These are phyloP conservation scores for Neurospora crassa DNA, from an alignment of 2,329 filamentous ascomycete species.

Conservation along the genomic window DNA sequence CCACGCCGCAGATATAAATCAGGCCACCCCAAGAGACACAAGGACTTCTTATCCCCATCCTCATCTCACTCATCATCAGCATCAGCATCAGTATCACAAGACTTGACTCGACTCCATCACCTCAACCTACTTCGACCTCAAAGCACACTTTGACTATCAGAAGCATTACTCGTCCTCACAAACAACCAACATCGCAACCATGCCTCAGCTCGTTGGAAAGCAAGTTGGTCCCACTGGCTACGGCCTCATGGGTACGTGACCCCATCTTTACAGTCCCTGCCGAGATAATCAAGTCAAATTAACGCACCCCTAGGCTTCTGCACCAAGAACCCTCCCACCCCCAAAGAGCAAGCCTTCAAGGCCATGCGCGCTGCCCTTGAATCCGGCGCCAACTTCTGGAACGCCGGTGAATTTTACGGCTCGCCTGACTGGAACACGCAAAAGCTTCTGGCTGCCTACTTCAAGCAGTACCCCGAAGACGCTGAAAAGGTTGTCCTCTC, in stretches of 20 bases:
- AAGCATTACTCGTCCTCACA: background rate
- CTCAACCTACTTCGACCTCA: background rate
- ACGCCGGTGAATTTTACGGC: slow-evolving; percentile 36
- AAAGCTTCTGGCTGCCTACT: slow-evolving; percentile 41
- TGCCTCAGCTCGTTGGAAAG: slow-evolving; percentile 21
- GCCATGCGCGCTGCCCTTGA: slow-evolving; percentile 35
- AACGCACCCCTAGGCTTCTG: background rate
- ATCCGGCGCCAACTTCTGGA: slow-evolving; percentile 17
- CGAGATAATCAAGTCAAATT: background rate
- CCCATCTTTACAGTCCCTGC: background rate
- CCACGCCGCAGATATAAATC: background rate
- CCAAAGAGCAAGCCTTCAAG: slow-evolving; percentile 29
- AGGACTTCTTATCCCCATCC: background rate
- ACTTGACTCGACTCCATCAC: background rate
- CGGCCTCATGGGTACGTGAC: slow-evolving; percentile 40
- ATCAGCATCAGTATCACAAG: background rate
- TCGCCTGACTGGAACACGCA: slow-evolving; percentile 37
- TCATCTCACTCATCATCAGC: background rate
- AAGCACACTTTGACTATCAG: background rate
- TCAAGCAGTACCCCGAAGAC: slow-evolving; percentile 43
- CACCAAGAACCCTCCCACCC: slow-evolving; percentile 8
- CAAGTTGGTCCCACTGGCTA: slow-evolving; percentile 39
- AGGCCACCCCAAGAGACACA: background rate
- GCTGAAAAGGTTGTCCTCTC: slow-evolving; percentile 42
- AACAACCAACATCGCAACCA: slow-evolving; percentile 1